Evolutionary conservation across 2,329 filamentous ascomycete genomes (phyloP).

Genomic region (Xylaria sp.): DNA sequence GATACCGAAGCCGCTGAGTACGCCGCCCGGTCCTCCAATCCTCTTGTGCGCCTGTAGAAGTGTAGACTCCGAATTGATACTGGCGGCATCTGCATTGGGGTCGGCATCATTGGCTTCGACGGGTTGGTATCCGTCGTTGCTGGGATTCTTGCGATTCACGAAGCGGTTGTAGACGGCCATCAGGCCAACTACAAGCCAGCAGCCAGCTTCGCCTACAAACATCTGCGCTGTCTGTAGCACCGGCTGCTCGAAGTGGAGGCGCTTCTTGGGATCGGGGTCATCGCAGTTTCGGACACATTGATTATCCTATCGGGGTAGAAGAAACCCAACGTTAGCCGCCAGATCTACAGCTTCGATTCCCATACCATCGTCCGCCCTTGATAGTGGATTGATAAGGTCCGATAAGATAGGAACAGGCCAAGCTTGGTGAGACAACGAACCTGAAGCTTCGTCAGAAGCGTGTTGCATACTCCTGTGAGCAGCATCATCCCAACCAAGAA

Average conservation of each 20-base stretch:
- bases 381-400: neutral
- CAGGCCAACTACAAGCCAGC: slow-evolving; percentile 87
- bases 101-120: slow-evolving; percentile 64
- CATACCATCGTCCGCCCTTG: neutral
- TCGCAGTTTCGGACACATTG: slow-evolving; percentile 95
- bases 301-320: slow-evolving; percentile 74
- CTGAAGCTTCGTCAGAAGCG: slow-evolving; percentile 95
- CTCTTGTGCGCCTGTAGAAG: slow-evolving; percentile 46
- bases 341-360: neutral
- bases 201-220: slow-evolving; percentile 96
- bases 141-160: slow-evolving; percentile 56
- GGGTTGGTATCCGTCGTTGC: slow-evolving; percentile 71
- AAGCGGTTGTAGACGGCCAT: slow-evolving; percentile 74
- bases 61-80: slow-evolving; percentile 56
- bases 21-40: slow-evolving; percentile 58
- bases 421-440: slow-evolving; percentile 57
- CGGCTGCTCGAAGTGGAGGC: slow-evolving; percentile 87
- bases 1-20: slow-evolving; percentile 77
- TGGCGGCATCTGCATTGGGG: slow-evolving; percentile 59
- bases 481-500: slow-evolving; percentile 96
- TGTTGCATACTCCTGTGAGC: slow-evolving; percentile 95
- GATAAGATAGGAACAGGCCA: slow-evolving; percentile 8
- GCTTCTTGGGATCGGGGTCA: slow-evolving; percentile 71
- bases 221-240: slow-evolving; percentile 97
- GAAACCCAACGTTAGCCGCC: slow-evolving; percentile 21